Base-by-base conservation (phyloP, 805 yeast genomes). In the Nakazawaea pomicola region DNA sequence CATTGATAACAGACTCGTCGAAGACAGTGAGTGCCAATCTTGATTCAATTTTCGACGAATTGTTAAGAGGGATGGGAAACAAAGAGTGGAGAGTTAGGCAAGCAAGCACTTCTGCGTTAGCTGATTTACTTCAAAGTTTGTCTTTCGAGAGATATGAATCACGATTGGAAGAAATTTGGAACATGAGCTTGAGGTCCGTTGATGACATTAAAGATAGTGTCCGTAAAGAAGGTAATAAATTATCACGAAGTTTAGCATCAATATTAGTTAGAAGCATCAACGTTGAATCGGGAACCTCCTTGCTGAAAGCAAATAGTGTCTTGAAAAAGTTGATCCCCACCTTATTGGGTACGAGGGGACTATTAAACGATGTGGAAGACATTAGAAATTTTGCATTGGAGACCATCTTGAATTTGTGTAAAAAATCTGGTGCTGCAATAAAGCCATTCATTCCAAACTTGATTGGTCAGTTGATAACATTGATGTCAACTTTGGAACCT, bases 121-220 rank as follows among this genome's bases (percentile, higher is more conserved):
- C 75, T 24, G 89, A 87, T 48, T 60, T 91, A 15, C 59, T 93
- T 11, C 83, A 80, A 46, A 69, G 78, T n/a, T 68, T 73, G 19
- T 70, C 80, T 0, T 51, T 76, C 18, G 77, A 74, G 9, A 62
- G 57, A 11, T 83, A 81, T 50, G 75, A 75, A 28, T 48, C 54
- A 9, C 54, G 63, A 8, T 53, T 83, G 45, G 83, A 84, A 44
- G 78, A 77, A 4, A 76, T 91, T 24, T 91, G 97, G 97, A 68
- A 72, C 4, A 80, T 86, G 84, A 80, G 90, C 36, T 90, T 91
- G 64, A 73, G 99, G 53, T 76, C 78, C 0, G 76, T 91, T 74
- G 99, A 91, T 62, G 98, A 91, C 64, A 87, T 91, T 45, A 93
- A 93, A 58, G 96, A 87, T 28, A 84, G 95, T 61, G 96, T 93